Conservation (phyloP, 306 rosid genomes). For the Cicer judaicum region DNA sequence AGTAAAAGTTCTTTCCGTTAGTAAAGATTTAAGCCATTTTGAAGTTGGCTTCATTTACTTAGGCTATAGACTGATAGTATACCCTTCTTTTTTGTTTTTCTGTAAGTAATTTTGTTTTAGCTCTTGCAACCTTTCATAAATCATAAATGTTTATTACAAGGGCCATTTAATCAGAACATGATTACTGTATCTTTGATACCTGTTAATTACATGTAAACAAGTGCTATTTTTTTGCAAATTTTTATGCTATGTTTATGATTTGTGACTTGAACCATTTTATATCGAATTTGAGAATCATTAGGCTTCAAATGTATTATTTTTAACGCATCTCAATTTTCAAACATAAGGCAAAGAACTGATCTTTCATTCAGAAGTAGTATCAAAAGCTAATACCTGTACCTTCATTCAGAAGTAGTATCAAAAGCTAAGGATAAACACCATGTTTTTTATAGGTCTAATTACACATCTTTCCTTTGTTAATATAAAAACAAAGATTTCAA, state of each 20-base stretch:
- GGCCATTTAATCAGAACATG: slow-evolving; percentile 23
- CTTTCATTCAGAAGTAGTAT: neutral
- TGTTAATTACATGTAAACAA: slow-evolving; percentile 2
- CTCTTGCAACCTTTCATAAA: neutral
- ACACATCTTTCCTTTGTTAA: slow-evolving; percentile 1
- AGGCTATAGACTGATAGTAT: neutral
- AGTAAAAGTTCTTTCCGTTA: slow-evolving; percentile 43
- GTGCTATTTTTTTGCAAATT: neutral
- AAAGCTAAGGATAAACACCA: neutral
- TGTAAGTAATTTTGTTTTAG: slow-evolving; percentile 35
- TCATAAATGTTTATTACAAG: slow-evolving; percentile 7
- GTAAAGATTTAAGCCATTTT: slow-evolving; percentile 41
- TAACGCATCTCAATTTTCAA: neutral
- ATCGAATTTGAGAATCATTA: slow-evolving; percentile 4
- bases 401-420: neutral
- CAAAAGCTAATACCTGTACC: neutral
- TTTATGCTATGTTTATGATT: neutral
- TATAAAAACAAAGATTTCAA: neutral
- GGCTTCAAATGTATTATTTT: neutral
- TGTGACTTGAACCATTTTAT: neutral
- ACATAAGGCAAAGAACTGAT: neutral
- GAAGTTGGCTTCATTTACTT: slow-evolving; percentile 31
- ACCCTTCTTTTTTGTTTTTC: slow-evolving; percentile 32
- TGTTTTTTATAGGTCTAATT: neutral
- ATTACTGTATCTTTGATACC: slow-evolving; percentile 7